phyloP scores from a whole-genome alignment of 768 basidiomycete genomes.

The Lepiota subincarnata region DNA sequence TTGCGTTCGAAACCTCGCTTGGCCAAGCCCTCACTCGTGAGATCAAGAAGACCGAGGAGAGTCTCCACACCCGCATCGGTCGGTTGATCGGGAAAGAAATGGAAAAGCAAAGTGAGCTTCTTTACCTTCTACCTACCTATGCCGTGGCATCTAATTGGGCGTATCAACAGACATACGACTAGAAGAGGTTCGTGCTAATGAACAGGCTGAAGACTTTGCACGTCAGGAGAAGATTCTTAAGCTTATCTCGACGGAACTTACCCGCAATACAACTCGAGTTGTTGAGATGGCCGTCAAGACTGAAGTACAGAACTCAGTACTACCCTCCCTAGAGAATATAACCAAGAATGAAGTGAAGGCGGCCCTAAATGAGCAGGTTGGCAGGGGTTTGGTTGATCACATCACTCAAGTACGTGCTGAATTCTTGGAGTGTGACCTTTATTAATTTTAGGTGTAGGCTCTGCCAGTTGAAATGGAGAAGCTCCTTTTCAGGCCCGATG shows the following conservation, averaged over 20 bases:
- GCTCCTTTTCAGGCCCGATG: constrained; percentile 68
- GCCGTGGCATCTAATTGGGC: not conserved
- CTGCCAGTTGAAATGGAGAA: constrained; percentile 80
- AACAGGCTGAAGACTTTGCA: constrained; percentile 76
- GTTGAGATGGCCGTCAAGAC: constrained; percentile 86
- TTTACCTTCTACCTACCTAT: constrained; percentile 11
- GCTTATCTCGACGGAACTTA: constrained; percentile 81
- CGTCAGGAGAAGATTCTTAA: constrained; percentile 89
- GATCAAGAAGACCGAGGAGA: constrained; percentile 82
- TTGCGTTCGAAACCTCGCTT: constrained; percentile 45
- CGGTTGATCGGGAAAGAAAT: constrained; percentile 80
- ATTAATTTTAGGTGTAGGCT: constrained; percentile 39
- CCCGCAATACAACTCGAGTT: constrained; percentile 82
- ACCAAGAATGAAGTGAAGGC: constrained; percentile 78
- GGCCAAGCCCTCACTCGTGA: constrained; percentile 65
- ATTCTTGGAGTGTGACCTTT: not conserved
- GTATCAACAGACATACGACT: constrained; percentile 65
- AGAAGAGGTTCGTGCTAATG: constrained; percentile 74
- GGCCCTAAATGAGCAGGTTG: constrained; percentile 75
- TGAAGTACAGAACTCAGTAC: constrained; percentile 79
- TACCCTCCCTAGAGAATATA: constrained; percentile 78
- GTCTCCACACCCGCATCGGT: constrained; percentile 69
- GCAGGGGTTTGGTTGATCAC: constrained; percentile 64
- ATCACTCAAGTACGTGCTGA: constrained; percentile 63
- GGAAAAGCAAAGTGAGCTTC: constrained; percentile 78